Evolutionary conservation across 2,329 filamentous ascomycete genomes (phyloP), one percentile per base, ranked within the genome.

Genomic region (Pseudogymnoascus destructans): DNA sequence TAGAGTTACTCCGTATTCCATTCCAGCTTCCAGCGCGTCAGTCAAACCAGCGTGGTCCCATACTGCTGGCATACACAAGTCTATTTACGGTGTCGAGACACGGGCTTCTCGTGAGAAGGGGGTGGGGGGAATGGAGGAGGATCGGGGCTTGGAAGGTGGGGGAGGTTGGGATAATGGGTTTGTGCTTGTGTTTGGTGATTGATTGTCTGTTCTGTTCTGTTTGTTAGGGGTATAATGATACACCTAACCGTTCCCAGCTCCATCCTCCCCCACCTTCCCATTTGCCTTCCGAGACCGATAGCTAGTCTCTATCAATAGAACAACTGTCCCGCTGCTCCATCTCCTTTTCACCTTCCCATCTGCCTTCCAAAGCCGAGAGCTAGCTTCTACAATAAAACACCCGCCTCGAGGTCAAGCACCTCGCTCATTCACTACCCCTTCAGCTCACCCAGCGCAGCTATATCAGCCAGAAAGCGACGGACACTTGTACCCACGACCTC

Each of bases 381-480:
- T 38, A 38, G 36, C 7, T 19, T 38, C 36, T 10, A 38, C 35
- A 5, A 38, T 42, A 42, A 10, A 42, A 27, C 9, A 1, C 13
- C 42, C 8, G 1, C n/a, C n/a, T 15, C n/a, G 4, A 27, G 13
- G 4, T 7, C n/a, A 49, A 49, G 1, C 23, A 27, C 9, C 8
- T 1, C n/a, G 3, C n/a, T 49, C 13, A 46, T 21, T n/a, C 13
- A 49, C 23, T 27, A 15, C 23, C n/a, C 23, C n/a, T 23, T 49
- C 42, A 49, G 42, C n/a, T 15, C 23, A 58, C 80, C 78, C 46
- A 81, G 73, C 0, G 72, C 72, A 63, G 73, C 76, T 35, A 82
- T 64, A 63, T 80, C 78, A 3, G 77, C 77, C 13, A 83, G 66
- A 61, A 82, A 80, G 5, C 74, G 74, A 32, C 80, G 73, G 49